Conservation (phyloP, 2,329 filamentous ascomycete genomes). For the Byssothecium circinans region DNA sequence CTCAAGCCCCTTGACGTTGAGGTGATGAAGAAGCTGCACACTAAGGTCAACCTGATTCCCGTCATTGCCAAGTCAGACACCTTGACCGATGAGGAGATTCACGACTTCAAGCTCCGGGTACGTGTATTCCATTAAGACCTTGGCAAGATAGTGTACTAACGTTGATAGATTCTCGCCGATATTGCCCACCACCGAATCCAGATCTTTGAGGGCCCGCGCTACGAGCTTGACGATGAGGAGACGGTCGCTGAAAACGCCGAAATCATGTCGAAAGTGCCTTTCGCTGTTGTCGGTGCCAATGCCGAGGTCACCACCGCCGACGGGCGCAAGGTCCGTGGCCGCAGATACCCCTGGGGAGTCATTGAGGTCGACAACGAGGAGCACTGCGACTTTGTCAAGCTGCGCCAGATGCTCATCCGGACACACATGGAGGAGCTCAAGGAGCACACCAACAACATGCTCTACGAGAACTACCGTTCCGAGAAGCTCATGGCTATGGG, state of each 20-base stretch:
- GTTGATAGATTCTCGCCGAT: slow-evolving; percentile 81
- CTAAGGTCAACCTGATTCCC: slow-evolving; percentile 99
- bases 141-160: slow-evolving; percentile 14
- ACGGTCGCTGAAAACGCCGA: slow-evolving; percentile 99
- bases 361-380: slow-evolving; percentile 99
- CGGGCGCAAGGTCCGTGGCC: slow-evolving; percentile 92
- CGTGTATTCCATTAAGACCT: slow-evolving; percentile 46
- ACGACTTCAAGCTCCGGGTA: slow-evolving; percentile 93
- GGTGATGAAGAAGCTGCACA: slow-evolving; percentile 98
- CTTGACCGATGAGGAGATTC: slow-evolving; percentile 93
- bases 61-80: slow-evolving; percentile 99
- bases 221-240: slow-evolving; percentile 98
- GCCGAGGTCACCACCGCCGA: slow-evolving; percentile 88
- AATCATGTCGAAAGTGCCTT: slow-evolving; percentile 99
- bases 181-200: slow-evolving; percentile 97
- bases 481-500: slow-evolving; percentile 99
- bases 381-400: slow-evolving; percentile 99
- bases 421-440: slow-evolving; percentile 99
- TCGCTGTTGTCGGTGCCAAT: slow-evolving; percentile 96
- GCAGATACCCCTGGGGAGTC: slow-evolving; percentile 95
- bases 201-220: slow-evolving; percentile 97
- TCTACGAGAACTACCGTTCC: slow-evolving; percentile 99
- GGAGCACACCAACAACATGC: slow-evolving; percentile 98
- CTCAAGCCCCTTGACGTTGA: slow-evolving; percentile 98
- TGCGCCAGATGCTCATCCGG: slow-evolving; percentile 99